Conservation (phyloP, 2,329 filamentous ascomycete species). For the Fusarium sulawesiense region DNA sequence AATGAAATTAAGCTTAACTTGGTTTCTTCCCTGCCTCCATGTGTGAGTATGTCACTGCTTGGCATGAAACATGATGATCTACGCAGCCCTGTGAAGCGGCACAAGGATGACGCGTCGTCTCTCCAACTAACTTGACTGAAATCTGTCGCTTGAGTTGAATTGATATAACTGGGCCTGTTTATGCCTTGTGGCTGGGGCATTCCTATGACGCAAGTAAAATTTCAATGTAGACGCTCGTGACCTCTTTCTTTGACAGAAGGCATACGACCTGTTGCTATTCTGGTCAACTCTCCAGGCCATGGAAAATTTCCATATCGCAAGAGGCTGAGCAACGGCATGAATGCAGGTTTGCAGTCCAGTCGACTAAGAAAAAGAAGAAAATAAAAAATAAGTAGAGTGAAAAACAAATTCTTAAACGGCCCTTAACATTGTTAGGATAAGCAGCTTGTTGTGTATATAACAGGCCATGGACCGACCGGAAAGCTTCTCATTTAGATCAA, state of each 20-base stretch:
- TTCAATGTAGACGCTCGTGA: background rate
- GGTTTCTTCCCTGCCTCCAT: background rate
- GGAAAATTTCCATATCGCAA: background rate
- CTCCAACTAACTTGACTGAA: background rate
- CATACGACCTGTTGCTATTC: conserved; percentile 44
- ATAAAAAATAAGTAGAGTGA: no score
- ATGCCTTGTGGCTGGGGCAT: conserved; percentile 15
- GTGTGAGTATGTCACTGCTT: conserved; percentile 1
- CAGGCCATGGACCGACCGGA: background rate
- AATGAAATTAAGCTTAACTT: conserved; percentile 14
- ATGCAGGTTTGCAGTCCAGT: background rate
- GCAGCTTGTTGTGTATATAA: conserved; percentile 19
- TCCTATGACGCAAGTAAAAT: conserved; percentile 19
- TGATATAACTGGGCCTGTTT: background rate
- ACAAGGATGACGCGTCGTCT: conserved; percentile 23
- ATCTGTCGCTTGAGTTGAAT: background rate
- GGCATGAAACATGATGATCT: conserved; percentile 1
- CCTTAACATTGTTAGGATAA: no score
- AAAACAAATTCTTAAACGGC: background rate
- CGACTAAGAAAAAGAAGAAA: no score
- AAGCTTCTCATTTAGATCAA: background rate
- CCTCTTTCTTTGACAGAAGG: background rate
- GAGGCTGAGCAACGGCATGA: conserved; percentile 25
- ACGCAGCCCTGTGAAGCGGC: conserved; percentile 7
- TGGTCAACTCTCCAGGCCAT: background rate